Conservation (phyloP, 2,329 filamentous ascomycete species). For the Dendrostoma leiphaemia region DNA sequence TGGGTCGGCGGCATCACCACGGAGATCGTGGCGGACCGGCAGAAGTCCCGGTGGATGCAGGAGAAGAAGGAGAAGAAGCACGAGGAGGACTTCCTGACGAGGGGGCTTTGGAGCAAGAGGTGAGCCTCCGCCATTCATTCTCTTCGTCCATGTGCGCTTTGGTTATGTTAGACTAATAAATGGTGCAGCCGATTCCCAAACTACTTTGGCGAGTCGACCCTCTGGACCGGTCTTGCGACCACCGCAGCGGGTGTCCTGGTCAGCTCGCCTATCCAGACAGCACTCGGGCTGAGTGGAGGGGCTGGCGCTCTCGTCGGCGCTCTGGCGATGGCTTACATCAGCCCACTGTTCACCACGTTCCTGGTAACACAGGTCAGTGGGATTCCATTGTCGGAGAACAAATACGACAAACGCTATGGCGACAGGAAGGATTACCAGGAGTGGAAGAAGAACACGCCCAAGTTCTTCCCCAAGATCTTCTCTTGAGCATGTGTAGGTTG, state of each 20-base stretch:
- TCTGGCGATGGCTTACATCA: conserved; percentile 49
- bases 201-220: conserved; percentile 69
- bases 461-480: conserved; percentile 61
- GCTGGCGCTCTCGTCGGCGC: conserved; percentile 28
- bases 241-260: conserved; percentile 56
- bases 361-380: conserved; percentile 63
- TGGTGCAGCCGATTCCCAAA: conserved; percentile 56
- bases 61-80: conserved; percentile 65
- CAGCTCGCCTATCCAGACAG: conserved; percentile 51
- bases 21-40: conserved; percentile 61
- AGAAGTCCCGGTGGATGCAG: conserved; percentile 61
- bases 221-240: conserved; percentile 68
- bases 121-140: conserved; percentile 22
- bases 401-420: conserved; percentile 66
- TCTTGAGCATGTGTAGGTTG: conserved; percentile 14
- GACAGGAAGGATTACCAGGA: conserved; percentile 63
- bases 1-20: conserved; percentile 59
- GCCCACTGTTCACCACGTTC: conserved; percentile 64
- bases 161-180: neutral
- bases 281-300: conserved; percentile 53
- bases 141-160: neutral
- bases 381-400: conserved; percentile 64
- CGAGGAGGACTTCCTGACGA: conserved; percentile 63
- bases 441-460: conserved; percentile 66
- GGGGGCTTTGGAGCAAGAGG: conserved; percentile 60